Evolutionary conservation across 2,329 filamentous ascomycete genomes (phyloP), one percentile per base, ranked within the genome.

Genomic region (Nectriaceae sp.): DNA sequence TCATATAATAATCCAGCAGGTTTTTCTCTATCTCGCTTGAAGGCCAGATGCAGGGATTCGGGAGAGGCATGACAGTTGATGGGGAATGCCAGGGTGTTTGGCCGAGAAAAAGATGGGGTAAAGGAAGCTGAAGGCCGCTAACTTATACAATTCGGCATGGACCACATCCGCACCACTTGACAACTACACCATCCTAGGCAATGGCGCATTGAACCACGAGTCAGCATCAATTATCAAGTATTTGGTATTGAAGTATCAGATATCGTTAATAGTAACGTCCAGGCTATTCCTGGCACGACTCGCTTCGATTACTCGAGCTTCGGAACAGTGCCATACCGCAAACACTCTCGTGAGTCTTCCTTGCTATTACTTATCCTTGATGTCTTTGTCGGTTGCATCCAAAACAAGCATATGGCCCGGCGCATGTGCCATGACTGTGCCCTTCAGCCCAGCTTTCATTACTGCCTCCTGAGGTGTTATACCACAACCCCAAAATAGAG

Each of bases 401-500:
- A 84, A 63, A 2, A 85, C 66, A 36, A 86, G 60, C 83, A 87
- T 87, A 61, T 84, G 73, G 0, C 82, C 82, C 1, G 82, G 83
- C 16, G 77, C 75, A 68, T 87, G 84, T 1, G 75, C 78, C 71
- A 88, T 82, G 2, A 85, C 72, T 1, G 72, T 70, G 0, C 84
- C 84, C 40, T 78, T 59, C 39, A 84, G 58, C 6, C 63, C 67
- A 4, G 81, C 79, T 47, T 70, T 72, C 73, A 84, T 77, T 1
- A 87, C 79, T 13, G 82, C 83, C 59, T 84, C 78, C 60, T 87
- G 83, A 2, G 84, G 83, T 31, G 84, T 87, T 11, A 87, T 83
- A 26, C 83, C 83, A 59, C 83, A 87, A 0, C 80, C 84, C 82
- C 83, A 81, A 54, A 83, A 83, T 4, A 83, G 75, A 0, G 79